Conservation (phyloP, 2,329 filamentous ascomycete genomes). For the Herpotrichia juniperi region DNA sequence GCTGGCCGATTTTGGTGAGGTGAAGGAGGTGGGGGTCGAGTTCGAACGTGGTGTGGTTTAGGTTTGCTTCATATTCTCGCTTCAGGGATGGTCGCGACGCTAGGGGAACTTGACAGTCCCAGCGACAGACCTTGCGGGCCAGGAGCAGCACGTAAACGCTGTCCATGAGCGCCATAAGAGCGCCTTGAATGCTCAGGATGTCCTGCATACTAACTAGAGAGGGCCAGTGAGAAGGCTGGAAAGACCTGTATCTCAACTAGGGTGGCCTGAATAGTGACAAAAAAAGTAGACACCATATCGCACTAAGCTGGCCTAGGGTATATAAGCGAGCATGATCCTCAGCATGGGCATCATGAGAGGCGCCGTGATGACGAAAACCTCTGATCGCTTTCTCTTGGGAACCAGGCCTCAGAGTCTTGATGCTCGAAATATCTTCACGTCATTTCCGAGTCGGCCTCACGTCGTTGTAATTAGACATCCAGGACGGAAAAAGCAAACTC, state of each 20-base stretch:
- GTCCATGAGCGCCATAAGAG: neutral
- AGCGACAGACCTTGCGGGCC: constrained; percentile 1
- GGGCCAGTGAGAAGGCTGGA: neutral
- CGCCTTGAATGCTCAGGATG: neutral
- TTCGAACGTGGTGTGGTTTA: constrained; percentile 24
- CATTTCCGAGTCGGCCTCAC: neutral
- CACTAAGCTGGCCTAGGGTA: neutral
- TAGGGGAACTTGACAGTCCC: constrained; percentile 4
- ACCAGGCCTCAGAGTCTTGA: neutral
- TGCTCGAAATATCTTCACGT: neutral
- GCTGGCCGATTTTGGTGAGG: constrained; percentile 29
- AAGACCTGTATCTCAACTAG: neutral
- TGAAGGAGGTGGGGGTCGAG: constrained; percentile 21
- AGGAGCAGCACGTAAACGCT: neutral
- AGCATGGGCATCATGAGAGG: constrained; percentile 1
- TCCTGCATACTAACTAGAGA: neutral
- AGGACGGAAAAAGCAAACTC: neutral
- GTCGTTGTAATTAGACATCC: neutral
- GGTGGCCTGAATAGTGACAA: neutral
- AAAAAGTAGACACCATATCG: neutral
- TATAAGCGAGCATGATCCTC: constrained; percentile 16
- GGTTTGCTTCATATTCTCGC: constrained; percentile 24
- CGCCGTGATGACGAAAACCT: neutral
- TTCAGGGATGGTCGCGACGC: constrained; percentile 24
- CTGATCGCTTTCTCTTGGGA: neutral